phyloP scores from a whole-genome alignment of 768 basidiomycete species.

The Ramaria sp. region DNA sequence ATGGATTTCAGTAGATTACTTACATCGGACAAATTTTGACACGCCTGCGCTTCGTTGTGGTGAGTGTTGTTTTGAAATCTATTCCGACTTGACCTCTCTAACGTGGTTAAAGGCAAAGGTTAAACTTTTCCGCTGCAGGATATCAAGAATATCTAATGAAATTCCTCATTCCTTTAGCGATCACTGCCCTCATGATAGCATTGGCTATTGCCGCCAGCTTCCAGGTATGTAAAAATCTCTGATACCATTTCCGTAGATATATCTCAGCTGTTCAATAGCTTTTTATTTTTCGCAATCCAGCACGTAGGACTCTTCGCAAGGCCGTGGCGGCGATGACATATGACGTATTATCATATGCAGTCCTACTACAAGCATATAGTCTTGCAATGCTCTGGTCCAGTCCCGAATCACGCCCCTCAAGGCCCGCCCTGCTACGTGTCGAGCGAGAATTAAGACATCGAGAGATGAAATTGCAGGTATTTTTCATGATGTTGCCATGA shows the following conservation, averaged over 20 bases:
- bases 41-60: constrained; percentile 17
- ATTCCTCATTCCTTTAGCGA: constrained; percentile 1
- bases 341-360: constrained; percentile 11
- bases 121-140: background rate
- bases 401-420: constrained; percentile 10
- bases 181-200: constrained; percentile 19
- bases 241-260: constrained; percentile 13
- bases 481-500: no score
- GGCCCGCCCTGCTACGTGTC: constrained; percentile 10
- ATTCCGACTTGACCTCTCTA: background rate
- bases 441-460: constrained; percentile 16
- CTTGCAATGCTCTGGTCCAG: constrained; percentile 11
- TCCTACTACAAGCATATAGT: constrained; percentile 16
- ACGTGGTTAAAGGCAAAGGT: background rate
- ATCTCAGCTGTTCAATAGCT: constrained; percentile 17
- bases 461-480: constrained; percentile 16
- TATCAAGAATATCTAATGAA: background rate
- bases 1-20: constrained; percentile 16
- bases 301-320: constrained; percentile 16
- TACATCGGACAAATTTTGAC: constrained; percentile 15
- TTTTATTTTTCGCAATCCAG: constrained; percentile 19
- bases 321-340: constrained; percentile 12
- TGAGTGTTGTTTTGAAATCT: background rate
- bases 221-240: constrained; percentile 12
- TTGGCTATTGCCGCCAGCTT: constrained; percentile 19